phyloP scores from a whole-genome alignment of 345 rosid genomes.

The Viola odorata region DNA sequence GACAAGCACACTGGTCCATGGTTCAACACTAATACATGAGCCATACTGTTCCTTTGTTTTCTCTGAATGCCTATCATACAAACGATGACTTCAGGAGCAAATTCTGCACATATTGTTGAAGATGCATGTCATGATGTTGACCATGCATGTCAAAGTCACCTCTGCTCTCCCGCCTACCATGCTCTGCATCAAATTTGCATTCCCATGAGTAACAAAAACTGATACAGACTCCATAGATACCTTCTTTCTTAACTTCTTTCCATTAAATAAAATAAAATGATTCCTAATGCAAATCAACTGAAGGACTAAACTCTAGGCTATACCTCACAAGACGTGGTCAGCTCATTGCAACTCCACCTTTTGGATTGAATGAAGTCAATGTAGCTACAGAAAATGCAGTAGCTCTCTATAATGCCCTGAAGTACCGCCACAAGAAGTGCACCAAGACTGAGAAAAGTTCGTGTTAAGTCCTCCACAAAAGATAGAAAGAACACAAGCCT shows the following conservation, averaged over 20 bases:
- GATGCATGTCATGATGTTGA: slow-evolving; percentile 45
- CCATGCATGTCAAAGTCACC: slow-evolving; percentile 62
- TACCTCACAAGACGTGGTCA: slow-evolving; percentile 67
- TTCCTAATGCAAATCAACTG: too few relatives aligned
- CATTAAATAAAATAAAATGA: too few relatives aligned
- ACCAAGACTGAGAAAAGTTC: slow-evolving; percentile 32
- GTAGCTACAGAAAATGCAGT: slow-evolving; percentile 69
- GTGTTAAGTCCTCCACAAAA: background rate
- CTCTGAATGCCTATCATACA: too few relatives aligned
- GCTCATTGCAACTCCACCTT: slow-evolving; percentile 72
- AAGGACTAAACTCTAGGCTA: too few relatives aligned
- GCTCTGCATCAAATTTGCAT: slow-evolving; percentile 35
- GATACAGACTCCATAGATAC: too few relatives aligned
- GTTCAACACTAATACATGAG: too few relatives aligned
- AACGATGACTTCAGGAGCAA: slow-evolving; percentile 30
- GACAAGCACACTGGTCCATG: too few relatives aligned
- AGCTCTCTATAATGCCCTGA: slow-evolving; percentile 44
- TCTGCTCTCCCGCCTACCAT: slow-evolving; percentile 45
- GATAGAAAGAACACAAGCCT: slow-evolving; percentile 1
- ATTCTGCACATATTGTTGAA: slow-evolving; percentile 82
- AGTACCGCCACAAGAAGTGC: slow-evolving; percentile 45
- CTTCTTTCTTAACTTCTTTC: too few relatives aligned
- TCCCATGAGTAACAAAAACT: background rate
- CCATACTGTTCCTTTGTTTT: too few relatives aligned
- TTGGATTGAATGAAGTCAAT: slow-evolving; percentile 57